phyloP scores from a whole-genome alignment of 176 grass and related monocot species.

The Paspalum vaginatum region DNA sequence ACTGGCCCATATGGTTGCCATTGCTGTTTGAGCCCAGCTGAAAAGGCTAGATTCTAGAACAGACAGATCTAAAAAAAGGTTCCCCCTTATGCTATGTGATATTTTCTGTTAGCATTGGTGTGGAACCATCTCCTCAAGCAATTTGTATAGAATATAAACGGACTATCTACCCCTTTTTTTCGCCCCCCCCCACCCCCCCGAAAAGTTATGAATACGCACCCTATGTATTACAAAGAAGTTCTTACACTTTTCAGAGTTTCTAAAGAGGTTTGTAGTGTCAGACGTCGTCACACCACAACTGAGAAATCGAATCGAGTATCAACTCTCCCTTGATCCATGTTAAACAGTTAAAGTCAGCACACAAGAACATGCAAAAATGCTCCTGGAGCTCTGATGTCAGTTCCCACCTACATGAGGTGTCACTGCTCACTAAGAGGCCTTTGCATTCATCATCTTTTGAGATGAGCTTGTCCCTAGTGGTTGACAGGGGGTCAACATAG shows the following conservation, averaged over 20 bases:
- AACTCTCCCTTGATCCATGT: neutral
- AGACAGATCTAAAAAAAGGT: neutral
- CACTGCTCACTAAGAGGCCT: constrained; percentile 34
- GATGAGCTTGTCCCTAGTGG: constrained; percentile 17
- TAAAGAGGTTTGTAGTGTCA: neutral
- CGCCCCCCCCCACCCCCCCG: too few species aligned
- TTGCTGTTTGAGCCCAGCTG: neutral
- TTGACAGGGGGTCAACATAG: constrained; percentile 43
- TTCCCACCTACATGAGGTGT: constrained; percentile 33
- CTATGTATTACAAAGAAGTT: neutral
- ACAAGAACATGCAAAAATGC: constrained; percentile 8
- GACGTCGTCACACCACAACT: neutral
- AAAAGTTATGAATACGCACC: neutral
- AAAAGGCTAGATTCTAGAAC: constrained; percentile 18
- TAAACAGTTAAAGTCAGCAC: neutral
- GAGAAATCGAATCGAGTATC: neutral
- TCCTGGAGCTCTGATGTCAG: constrained; percentile 1
- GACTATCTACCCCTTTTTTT: too few species aligned
- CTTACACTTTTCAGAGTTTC: neutral
- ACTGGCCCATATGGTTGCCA: neutral
- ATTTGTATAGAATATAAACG: neutral
- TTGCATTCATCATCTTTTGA: constrained; percentile 18
- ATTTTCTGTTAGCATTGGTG: constrained; percentile 27
- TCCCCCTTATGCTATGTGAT: neutral
- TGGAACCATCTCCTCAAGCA: neutral